Conservation (phyloP, 2,329 filamentous ascomycete genomes). For the Coniochaeta sp. region DNA sequence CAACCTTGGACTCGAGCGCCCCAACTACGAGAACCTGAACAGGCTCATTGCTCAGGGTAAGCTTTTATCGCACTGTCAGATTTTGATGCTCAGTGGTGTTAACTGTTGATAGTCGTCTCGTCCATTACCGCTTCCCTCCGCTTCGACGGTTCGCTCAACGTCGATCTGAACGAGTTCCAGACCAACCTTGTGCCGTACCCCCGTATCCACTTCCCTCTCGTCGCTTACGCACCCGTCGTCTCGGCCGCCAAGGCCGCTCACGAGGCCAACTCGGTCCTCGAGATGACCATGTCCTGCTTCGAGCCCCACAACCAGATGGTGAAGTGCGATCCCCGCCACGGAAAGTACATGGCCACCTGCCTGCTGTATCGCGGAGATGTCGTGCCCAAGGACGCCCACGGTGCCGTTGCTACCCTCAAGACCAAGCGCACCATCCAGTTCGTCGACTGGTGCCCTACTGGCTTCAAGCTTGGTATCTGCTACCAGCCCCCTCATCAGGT, state of each 20-base stretch:
- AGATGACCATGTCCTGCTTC: constrained; percentile 99
- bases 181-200: constrained; percentile 99
- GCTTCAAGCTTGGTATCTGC: constrained; percentile 99
- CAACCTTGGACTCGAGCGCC: constrained; percentile 94
- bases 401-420: constrained; percentile 91
- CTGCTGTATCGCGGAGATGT: constrained; percentile 97
- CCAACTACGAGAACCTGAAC: constrained; percentile 98
- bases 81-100: not conserved
- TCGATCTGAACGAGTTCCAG: constrained; percentile 99
- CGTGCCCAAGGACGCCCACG: constrained; percentile 91
- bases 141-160: constrained; percentile 97
- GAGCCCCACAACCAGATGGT: constrained; percentile 99
- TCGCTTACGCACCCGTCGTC: constrained; percentile 91
- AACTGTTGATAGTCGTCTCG: constrained; percentile 65
- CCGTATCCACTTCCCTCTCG: constrained; percentile 98
- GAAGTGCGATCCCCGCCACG: constrained; percentile 96
- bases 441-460: constrained; percentile 99
- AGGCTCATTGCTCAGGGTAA: constrained; percentile 92
- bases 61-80: constrained; percentile 3
- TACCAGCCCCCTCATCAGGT: constrained; percentile 96
- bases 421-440: constrained; percentile 99
- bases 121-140: constrained; percentile 97
- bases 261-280: constrained; percentile 95
- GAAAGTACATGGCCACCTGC: constrained; percentile 99
- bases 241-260: constrained; percentile 93